These are phyloP conservation scores for Dalbergia oliveri DNA, from an alignment of 306 rosid species.

Conservation along the genomic window DNA sequence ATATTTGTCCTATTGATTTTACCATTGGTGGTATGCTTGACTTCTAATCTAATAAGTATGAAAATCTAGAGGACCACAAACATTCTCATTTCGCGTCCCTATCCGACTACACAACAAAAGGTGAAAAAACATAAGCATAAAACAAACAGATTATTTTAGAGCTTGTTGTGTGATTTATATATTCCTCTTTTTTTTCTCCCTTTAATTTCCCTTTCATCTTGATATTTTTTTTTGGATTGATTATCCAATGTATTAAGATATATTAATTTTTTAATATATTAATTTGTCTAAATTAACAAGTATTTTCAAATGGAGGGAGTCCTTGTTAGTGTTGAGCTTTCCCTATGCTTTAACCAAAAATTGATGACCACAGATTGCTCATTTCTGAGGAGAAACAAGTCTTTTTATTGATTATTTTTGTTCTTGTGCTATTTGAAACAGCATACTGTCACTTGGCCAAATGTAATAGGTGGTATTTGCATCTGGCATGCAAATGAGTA, in stretches of 20 bases:
- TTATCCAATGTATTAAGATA: no score
- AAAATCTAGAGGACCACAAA: background rate
- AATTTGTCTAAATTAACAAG: no score
- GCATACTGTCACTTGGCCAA: background rate
- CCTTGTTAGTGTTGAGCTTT: background rate
- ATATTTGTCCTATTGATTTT: background rate
- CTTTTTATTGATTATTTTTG: background rate
- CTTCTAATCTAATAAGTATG: background rate
- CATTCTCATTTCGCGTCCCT: no score
- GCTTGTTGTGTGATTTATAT: background rate
- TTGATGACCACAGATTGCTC: background rate
- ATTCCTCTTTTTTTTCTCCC: no score
- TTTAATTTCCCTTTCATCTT: background rate
- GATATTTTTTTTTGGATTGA: background rate
- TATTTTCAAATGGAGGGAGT: no score
- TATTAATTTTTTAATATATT: no score
- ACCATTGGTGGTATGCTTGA: no score
- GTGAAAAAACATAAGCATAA: background rate
- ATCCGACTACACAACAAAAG: background rate
- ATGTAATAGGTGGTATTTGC: background rate
- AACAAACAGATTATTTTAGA: background rate
- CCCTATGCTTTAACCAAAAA: slow-evolving; percentile 6
- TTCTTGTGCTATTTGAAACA: no score
- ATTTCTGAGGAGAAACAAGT: background rate
- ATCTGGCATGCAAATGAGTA: background rate